Evolutionary conservation across 805 yeast species (phyloP), one percentile per base, ranked within the genome.

Genomic region (Myxozyma vanderwaltii): DNA sequence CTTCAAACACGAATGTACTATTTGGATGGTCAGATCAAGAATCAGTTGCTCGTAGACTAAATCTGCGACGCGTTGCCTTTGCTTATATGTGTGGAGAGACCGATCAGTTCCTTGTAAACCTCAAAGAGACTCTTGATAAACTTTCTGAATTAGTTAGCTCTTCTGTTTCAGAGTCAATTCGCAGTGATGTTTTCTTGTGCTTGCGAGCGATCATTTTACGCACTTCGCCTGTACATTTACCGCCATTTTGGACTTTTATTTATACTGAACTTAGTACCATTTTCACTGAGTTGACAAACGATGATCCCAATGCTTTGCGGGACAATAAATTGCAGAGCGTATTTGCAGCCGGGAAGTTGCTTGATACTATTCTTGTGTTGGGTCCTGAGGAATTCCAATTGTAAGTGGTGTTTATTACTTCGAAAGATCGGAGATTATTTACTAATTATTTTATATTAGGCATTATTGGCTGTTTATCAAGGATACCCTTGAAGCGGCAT

Each of bases 381-480:
- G 82, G 84, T 38, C 79, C 80, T 43, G 97, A 91, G 69, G 96
- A 90, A 58, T 79, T 92, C 77, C 86, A 85, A 72, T 69, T 82
- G 72, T 70, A 74, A 74, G 67, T 62, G n/a, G 10, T 44, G 8
- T n/a, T 39, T 24, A 10, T 24, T 45, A 19, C 23, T 31, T 4
- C 17, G 35, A 19, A 24, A 49, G 43, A 27, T 31, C 40, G 12
- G 4, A 35, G 5, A 8, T 21, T n/a, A 15, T 5, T 1, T 23
- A 31, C 48, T 44, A 44, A 44, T 21, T 12, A 19, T 7, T 19
- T 15, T 3, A 12, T 44, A 10, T 38, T 19, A 51, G 63, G 51
- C 72, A 82, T 62, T 94, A 90, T 68, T 92, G 98, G 98, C 75
- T 94, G 1, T 94, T 90, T 69, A 81, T 92, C 10, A 79, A 85